A percentile compares a stretch with the other conserved stretches of the same genome.
Conservation (phyloP, 148 eudicot genomes). For the Agrostemma githago region DNA sequence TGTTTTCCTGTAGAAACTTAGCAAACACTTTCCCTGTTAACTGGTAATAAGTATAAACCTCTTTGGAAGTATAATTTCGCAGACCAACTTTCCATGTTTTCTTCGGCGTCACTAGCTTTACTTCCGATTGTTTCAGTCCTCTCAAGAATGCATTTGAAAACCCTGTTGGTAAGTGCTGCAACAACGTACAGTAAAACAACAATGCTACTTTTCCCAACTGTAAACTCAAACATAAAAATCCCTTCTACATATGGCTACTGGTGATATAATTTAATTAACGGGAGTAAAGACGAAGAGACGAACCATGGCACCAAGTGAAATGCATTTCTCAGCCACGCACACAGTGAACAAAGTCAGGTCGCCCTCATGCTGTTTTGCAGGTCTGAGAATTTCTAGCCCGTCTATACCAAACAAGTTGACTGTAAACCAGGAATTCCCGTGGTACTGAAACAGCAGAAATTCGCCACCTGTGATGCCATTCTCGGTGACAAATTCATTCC, state of each 20-base stretch:
- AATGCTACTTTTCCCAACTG: too few relatives aligned
- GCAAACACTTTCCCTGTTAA: neutral
- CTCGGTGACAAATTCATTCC: neutral
- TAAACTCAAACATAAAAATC: too few relatives aligned
- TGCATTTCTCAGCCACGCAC: too few relatives aligned
- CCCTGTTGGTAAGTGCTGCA: slow-evolving; percentile 5
- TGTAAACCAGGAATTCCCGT: slow-evolving; percentile 5
- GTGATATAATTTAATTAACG: too few relatives aligned
- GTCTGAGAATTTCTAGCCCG: neutral
- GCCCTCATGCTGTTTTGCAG: too few relatives aligned
- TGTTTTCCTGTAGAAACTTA: neutral
- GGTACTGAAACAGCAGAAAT: slow-evolving; percentile 14
- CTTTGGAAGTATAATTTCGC: neutral
- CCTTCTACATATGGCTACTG: too few relatives aligned
- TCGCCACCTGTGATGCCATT: neutral
- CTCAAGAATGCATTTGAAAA: neutral
- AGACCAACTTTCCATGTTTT: neutral
- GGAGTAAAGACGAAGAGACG: too few relatives aligned
- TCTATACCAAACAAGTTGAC: slow-evolving; percentile 10
- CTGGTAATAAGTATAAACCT: neutral
- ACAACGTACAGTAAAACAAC: too few relatives aligned
- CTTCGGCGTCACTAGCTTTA: neutral
- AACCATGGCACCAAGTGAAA: too few relatives aligned
- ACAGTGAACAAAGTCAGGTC: too few relatives aligned
- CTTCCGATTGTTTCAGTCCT: too few relatives aligned